phyloP scores from a whole-genome alignment of 169 alveolate species.

The Plasmodium coatneyi region DNA sequence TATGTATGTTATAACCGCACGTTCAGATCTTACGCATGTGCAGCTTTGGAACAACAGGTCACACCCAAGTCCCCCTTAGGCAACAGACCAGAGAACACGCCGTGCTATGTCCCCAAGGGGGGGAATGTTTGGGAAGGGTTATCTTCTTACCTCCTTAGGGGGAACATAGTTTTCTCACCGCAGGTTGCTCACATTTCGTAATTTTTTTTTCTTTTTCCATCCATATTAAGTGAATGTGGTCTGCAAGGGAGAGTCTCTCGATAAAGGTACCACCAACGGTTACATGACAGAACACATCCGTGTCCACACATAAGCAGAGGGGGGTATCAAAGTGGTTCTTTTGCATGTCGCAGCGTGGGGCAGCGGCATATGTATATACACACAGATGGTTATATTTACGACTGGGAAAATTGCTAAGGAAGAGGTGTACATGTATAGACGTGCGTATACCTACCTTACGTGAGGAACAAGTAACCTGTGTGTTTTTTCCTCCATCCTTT shows the following conservation, averaged over 20 bases:
- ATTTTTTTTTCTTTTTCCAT: no score
- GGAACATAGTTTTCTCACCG: not conserved
- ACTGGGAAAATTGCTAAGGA: not conserved
- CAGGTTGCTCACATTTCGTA: not conserved
- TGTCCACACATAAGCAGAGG: not conserved
- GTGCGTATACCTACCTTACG: not conserved
- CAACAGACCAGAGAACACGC: not conserved
- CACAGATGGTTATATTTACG: not conserved
- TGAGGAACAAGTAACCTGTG: not conserved
- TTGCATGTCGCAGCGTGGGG: not conserved
- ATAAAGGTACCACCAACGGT: not conserved
- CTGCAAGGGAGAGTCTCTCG: not conserved
- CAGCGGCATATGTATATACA: not conserved
- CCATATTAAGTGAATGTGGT: not conserved
- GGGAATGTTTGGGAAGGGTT: not conserved
- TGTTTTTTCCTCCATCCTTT: not conserved
- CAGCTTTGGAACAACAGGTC: not conserved
- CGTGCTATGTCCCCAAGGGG: not conserved
- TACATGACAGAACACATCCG: not conserved
- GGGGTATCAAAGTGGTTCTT: not conserved
- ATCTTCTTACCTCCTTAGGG: not conserved
- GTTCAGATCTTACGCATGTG: not conserved
- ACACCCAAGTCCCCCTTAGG: not conserved
- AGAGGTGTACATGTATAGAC: not conserved
- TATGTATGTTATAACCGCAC: not conserved